A percentile compares a stretch with the other conserved stretches of the same genome.
These are phyloP conservation scores for Quercus aquifolioides DNA, from an alignment of 306 rosid species.

Conservation along the genomic window DNA sequence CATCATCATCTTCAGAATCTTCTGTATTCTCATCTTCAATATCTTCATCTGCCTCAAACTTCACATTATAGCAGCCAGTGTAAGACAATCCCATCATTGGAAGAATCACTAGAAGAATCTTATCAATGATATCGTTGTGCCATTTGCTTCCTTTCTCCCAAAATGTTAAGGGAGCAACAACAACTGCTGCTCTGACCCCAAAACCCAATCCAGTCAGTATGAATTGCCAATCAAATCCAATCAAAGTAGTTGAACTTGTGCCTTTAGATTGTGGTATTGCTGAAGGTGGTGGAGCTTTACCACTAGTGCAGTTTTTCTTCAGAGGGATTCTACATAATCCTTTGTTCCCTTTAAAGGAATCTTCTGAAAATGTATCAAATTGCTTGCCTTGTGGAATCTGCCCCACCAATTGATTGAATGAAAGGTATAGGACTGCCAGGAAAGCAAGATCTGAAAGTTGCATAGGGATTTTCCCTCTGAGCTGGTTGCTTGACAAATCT, in stretches of 20 bases:
- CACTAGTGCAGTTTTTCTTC: not conserved
- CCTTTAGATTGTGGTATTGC: not conserved
- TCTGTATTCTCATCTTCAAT: conserved; percentile 20
- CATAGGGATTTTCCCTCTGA: conserved; percentile 5
- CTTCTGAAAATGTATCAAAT: too few species aligned
- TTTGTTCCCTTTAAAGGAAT: not conserved
- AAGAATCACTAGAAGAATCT: conserved; percentile 49
- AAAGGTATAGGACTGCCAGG: conserved; percentile 8
- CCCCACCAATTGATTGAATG: too few species aligned
- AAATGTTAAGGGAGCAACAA: conserved; percentile 47
- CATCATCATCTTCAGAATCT: conserved; percentile 6
- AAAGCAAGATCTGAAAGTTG: conserved; percentile 12
- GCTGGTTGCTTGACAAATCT: conserved; percentile 14
- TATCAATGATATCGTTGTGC: conserved; percentile 47
- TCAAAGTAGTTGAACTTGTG: not conserved
- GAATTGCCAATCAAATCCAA: not conserved
- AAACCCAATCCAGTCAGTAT: conserved; percentile 61
- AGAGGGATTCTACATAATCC: not conserved
- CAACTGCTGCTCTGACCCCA: conserved; percentile 74
- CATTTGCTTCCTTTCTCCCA: conserved; percentile 75
- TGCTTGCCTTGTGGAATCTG: too few species aligned
- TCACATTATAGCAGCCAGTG: conserved; percentile 31
- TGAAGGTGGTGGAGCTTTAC: not conserved
- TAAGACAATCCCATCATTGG: conserved; percentile 53
- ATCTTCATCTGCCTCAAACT: conserved; percentile 34